phyloP scores from a whole-genome alignment of 1,284 basidiomycete genomes.

The Mycena sp. region DNA sequence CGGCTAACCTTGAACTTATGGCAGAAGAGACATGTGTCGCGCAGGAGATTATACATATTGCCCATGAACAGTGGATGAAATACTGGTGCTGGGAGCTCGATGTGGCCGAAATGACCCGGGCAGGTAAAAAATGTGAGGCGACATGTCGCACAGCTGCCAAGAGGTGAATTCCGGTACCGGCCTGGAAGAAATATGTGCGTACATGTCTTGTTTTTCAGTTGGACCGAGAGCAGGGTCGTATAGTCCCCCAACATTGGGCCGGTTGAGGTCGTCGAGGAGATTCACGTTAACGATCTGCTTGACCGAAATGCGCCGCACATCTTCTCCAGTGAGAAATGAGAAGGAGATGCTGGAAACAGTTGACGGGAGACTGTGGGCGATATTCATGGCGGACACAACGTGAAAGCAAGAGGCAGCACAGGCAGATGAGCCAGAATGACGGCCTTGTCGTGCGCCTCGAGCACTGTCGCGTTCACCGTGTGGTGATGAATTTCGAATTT shows the following conservation, averaged over 20 bases:
- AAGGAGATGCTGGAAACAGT: conserved; percentile 91
- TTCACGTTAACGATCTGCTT: conserved; percentile 96
- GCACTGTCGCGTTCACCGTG: conserved; percentile 1
- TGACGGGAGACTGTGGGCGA: conserved; percentile 88
- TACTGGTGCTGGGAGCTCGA: conserved; percentile 94
- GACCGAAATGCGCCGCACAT: conserved; percentile 94
- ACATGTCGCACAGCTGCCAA: conserved; percentile 90
- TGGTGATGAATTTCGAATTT: not conserved
- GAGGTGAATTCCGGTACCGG: conserved; percentile 15
- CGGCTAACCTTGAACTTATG: conserved; percentile 90
- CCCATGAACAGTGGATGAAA: conserved; percentile 98
- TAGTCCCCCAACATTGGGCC: conserved; percentile 91
- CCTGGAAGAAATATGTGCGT: conserved; percentile 45
- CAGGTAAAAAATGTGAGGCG: conserved; percentile 92
- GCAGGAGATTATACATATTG: conserved; percentile 90
- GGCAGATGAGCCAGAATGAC: not conserved
- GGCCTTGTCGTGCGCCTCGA: not conserved
- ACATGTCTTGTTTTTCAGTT: conserved; percentile 89
- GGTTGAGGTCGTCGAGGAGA: conserved; percentile 93
- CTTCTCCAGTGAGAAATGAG: conserved; percentile 92
- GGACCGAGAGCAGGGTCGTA: conserved; percentile 98
- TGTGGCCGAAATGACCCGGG: conserved; percentile 99
- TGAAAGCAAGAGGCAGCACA: conserved; percentile 1
- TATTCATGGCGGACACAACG: conserved; percentile 78
- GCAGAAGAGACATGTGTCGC: conserved; percentile 95